Percentiles rank a stretch among this genome's conserved stretches.
Conservation (phyloP, 176 grass and related monocot genomes). For the Microstegium vimineum region DNA sequence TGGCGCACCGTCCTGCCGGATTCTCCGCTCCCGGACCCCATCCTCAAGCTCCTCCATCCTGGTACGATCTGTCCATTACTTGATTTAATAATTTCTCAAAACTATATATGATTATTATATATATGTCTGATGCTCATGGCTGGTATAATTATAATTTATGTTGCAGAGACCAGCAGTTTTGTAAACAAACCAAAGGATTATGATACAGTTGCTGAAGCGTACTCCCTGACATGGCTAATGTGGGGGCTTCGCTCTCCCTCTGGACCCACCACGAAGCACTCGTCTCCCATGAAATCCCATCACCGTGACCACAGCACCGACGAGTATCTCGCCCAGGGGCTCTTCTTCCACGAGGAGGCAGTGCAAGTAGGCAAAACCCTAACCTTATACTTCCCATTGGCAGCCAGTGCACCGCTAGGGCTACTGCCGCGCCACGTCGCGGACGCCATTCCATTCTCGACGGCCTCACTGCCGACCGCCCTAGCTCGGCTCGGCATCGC, state of each 20-base stretch:
- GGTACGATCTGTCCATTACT: background rate
- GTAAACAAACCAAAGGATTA: background rate
- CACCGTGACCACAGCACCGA: background rate
- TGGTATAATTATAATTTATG: too few relatives aligned
- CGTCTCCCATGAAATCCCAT: background rate
- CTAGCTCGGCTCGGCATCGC: background rate
- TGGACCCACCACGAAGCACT: background rate
- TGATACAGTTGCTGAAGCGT: background rate
- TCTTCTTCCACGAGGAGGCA: constrained; percentile 15
- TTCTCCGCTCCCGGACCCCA: background rate
- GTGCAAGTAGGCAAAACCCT: background rate
- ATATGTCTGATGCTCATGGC: too few relatives aligned
- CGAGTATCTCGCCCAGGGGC: background rate
- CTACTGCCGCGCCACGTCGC: constrained; percentile 15
- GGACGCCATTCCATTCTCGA: constrained; percentile 23
- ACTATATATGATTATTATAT: too few relatives aligned
- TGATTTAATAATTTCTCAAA: too few relatives aligned
- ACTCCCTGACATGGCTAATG: background rate
- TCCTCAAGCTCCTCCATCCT: background rate
- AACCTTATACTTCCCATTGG: constrained; percentile 1
- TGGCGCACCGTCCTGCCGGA: background rate
- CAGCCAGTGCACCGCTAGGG: background rate
- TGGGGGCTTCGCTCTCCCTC: constrained; percentile 2
- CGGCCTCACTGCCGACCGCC: background rate
- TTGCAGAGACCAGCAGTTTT: background rate